phyloP scores from a whole-genome alignment of 1,284 basidiomycete genomes.

The Microbotryum scabiosae region DNA sequence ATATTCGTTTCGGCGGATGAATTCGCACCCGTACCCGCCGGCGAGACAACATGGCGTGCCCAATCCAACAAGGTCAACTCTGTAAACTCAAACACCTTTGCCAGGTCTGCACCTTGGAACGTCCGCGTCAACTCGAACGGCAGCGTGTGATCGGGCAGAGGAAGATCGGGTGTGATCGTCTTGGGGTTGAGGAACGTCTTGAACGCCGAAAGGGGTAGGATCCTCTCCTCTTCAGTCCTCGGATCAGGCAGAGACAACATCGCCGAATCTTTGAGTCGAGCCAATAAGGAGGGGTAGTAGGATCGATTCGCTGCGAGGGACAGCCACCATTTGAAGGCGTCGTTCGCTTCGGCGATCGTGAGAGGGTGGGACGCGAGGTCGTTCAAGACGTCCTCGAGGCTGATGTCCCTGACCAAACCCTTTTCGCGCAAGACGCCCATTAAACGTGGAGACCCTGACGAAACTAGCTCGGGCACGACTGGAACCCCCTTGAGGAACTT shows the following conservation, averaged over 20 bases:
- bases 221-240: slow-evolving; percentile 38
- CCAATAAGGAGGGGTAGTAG: slow-evolving; percentile 15
- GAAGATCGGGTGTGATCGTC: slow-evolving; percentile 70
- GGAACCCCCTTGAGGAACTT: slow-evolving; percentile 75
- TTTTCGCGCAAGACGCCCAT: slow-evolving; percentile 58
- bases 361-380: slow-evolving; percentile 71
- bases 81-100: slow-evolving; percentile 54
- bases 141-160: slow-evolving; percentile 67
- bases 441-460: slow-evolving; percentile 57
- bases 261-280: slow-evolving; percentile 51
- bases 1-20: slow-evolving; percentile 56
- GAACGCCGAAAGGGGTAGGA: slow-evolving; percentile 62
- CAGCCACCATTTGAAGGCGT: slow-evolving; percentile 86
- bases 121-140: slow-evolving; percentile 57
- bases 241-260: slow-evolving; percentile 40
- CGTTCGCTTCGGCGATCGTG: slow-evolving; percentile 62
- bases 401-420: slow-evolving; percentile 69
- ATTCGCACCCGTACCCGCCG: slow-evolving; percentile 44
- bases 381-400: slow-evolving; percentile 73
- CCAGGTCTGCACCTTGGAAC: slow-evolving; percentile 45
- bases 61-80: slow-evolving; percentile 73
- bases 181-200: slow-evolving; percentile 66
- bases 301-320: slow-evolving; percentile 45
- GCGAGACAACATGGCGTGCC: slow-evolving; percentile 57
- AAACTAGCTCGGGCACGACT: slow-evolving; percentile 58